Percentiles rank a stretch among this genome's conserved stretches.
phyloP scores from a whole-genome alignment of 1,284 basidiomycete species.

The Takashimella koratensis region DNA sequence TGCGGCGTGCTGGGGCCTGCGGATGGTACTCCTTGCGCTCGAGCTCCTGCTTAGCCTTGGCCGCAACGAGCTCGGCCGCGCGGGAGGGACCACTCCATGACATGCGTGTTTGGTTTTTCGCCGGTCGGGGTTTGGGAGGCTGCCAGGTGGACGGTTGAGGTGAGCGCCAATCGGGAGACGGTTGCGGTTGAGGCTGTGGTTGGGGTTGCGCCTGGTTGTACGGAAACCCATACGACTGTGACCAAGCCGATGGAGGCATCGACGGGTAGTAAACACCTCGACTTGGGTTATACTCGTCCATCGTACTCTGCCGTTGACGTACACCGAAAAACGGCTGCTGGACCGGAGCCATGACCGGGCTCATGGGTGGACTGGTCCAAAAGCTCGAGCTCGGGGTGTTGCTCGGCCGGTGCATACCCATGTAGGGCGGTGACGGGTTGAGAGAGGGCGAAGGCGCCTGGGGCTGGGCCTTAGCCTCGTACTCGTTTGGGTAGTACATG shows the following conservation, averaged over 20 bases:
- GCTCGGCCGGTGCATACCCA: background rate
- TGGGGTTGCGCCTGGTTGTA: background rate
- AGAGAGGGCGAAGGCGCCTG: background rate
- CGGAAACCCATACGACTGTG: background rate
- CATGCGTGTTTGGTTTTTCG: background rate
- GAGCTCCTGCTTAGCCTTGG: constrained; percentile 10
- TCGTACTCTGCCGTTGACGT: background rate
- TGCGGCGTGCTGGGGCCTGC: constrained; percentile 58
- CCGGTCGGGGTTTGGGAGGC: background rate
- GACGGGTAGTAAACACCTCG: too few relatives aligned
- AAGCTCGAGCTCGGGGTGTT: background rate
- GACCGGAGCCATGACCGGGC: background rate
- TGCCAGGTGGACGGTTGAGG: too few relatives aligned
- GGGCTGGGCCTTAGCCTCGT: background rate
- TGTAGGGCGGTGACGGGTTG: background rate
- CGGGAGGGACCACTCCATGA: background rate
- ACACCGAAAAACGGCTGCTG: background rate
- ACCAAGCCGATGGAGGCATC: background rate
- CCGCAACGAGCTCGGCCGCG: background rate
- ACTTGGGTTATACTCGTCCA: too few relatives aligned
- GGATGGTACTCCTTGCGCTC: constrained; percentile 49
- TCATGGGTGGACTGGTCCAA: background rate
- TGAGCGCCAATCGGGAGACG: background rate
- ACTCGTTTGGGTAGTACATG: background rate
- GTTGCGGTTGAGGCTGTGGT: background rate